phyloP scores from a whole-genome alignment of 2,329 filamentous ascomycete species.

The Scleromitrula shiraiana region DNA sequence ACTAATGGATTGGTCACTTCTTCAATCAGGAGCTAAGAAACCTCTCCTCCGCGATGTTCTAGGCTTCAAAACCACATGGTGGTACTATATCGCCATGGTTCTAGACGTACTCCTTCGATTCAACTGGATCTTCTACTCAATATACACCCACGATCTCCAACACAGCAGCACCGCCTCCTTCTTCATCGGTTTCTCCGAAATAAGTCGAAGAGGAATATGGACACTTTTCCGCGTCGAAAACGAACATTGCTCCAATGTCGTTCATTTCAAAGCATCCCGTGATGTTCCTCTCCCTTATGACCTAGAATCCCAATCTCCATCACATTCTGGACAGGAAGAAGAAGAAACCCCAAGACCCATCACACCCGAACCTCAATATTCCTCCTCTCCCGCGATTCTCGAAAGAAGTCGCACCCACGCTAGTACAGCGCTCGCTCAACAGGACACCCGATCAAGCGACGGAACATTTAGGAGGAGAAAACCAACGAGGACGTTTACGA shows the following conservation, averaged over 20 bases:
- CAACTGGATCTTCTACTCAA: conserved; percentile 83
- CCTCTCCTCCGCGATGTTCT: conserved; percentile 67
- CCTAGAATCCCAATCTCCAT: conserved; percentile 14
- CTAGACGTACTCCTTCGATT: conserved; percentile 81
- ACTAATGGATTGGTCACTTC: conserved; percentile 91
- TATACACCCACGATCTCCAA: conserved; percentile 71
- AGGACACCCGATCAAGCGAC: conserved; percentile 5
- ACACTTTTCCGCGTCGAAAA: conserved; percentile 92
- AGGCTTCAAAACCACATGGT: conserved; percentile 69
- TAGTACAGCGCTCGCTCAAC: conserved; percentile 19
- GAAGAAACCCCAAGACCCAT: too few relatives aligned
- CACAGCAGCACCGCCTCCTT: conserved; percentile 81
- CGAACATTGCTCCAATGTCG: conserved; percentile 90
- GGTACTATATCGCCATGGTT: conserved; percentile 80
- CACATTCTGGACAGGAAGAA: too few relatives aligned
- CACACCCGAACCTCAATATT: background rate
- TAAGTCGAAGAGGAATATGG: conserved; percentile 84
- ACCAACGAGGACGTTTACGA: conserved; percentile 38
- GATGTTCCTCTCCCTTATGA: conserved; percentile 79
- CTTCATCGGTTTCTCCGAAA: conserved; percentile 67
- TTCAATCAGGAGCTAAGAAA: conserved; percentile 64
- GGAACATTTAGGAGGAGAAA: conserved; percentile 14
- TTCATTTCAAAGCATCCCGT: conserved; percentile 79
- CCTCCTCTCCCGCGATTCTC: conserved; percentile 11
- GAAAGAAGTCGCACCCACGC: conserved; percentile 18